Conservation (phyloP, 225 moss, liverwort and hornwort genomes). For the Antitrichia curtipendula region DNA sequence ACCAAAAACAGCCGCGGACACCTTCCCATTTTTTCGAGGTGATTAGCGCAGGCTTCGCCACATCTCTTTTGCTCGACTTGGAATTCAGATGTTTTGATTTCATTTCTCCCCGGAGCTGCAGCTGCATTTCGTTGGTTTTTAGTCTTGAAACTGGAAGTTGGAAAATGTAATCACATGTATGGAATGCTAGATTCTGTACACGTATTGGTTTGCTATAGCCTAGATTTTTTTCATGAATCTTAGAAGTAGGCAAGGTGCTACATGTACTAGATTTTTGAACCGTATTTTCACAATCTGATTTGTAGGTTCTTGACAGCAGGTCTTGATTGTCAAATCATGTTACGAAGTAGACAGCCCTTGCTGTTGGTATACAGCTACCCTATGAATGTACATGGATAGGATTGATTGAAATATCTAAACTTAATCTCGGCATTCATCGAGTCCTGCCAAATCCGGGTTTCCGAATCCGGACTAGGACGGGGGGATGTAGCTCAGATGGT, state of each 20-base stretch:
- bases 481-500: slow-evolving; percentile 82
- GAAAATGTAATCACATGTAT: neutral
- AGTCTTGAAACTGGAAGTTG: neutral
- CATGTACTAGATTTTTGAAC: neutral
- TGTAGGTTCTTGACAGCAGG: neutral
- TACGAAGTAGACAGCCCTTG: neutral
- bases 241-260: neutral
- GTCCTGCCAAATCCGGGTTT: too few species aligned
- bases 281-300: neutral
- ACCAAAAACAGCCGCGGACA: neutral
- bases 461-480: rapidly evolving
- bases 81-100: neutral
- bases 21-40: neutral
- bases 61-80: neutral
- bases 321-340: neutral
- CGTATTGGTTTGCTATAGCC: too few species aligned
- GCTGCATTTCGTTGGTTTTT: neutral
- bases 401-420: rapidly evolving
- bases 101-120: neutral
- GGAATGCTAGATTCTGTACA: neutral
- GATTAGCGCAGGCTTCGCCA: neutral
- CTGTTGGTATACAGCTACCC: rapidly evolving
- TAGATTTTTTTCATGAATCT: neutral
- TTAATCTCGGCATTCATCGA: rapidly evolving
- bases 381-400: rapidly evolving